Base-by-base conservation (phyloP, 768 basidiomycete species). In the Phlebiopsis gigantea region DNA sequence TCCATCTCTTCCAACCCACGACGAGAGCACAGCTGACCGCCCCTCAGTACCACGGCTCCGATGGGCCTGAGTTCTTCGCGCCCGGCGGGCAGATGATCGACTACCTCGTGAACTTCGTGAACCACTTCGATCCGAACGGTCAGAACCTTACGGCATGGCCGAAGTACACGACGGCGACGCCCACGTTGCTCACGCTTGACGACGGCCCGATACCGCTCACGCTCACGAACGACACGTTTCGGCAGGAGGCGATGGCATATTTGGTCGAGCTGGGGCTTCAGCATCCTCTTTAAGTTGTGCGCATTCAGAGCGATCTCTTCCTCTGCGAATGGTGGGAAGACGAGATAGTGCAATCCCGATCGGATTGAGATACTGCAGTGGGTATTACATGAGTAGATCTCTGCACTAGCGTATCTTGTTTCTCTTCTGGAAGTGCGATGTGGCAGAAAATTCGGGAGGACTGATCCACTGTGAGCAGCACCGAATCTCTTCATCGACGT, bases 21-120 rank as follows among this genome's bases (percentile, higher is more conserved):
- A 4, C 8, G n/a, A n/a, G n/a, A n/a, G n/a, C n/a, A n/a, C n/a
- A n/a, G n/a, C n/a, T n/a, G n/a, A n/a, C n/a, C n/a, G 34, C 2
- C 12, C 17, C 8, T 12, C 31, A 39, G 34, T 67, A 69, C 28
- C 81, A 83, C 54, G 63, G 57, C 15, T 69, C 75, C 0, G 79
- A 82, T 59, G 12, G 80, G 6, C 53, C 70, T 10, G 71, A 67
- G 0, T 72, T 67, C 52, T 65, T 6, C 68, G 56, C 51, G 65
- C 57, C 19, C 53, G 57, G 26, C 2, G 62, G 63, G n/a, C 63
- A 69, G 17, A 30, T 66, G 29, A 55, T 56, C n/a, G 68, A 70
- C 58, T 66, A 64, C 58, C 51, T 69, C 44, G 58, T 71, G 52
- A 61, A 65, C 60, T 71, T 71, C 58, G 62, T 61, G 25, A 69